Percentiles rank a stretch among this genome's conserved stretches.
Conservation (phyloP, 1,139 yeast genomes). For the Debaryomyces sp. region DNA sequence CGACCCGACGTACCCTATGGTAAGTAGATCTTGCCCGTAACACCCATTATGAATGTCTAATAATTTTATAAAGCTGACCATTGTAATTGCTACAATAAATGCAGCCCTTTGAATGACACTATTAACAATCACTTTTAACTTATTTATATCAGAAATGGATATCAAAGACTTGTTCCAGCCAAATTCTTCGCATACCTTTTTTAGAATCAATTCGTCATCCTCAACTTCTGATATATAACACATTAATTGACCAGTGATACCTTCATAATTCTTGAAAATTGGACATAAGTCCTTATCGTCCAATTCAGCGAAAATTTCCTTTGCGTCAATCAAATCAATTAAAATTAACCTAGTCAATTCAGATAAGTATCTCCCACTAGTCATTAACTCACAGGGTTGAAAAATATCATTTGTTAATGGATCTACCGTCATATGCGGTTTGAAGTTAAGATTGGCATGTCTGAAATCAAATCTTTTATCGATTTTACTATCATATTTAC, state of each 20-base stretch:
- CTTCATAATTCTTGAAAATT: constrained; percentile 30
- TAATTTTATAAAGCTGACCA: constrained; percentile 40
- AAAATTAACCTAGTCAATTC: constrained; percentile 51
- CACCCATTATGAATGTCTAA: constrained; percentile 32
- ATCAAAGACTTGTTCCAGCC: constrained; percentile 24
- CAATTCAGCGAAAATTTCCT: constrained; percentile 33
- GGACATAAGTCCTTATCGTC: constrained; percentile 3
- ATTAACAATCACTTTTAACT: constrained; percentile 29
- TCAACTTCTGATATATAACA: constrained; percentile 38
- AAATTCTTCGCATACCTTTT: constrained; percentile 24
- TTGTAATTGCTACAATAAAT: constrained; percentile 40
- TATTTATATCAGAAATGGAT: constrained; percentile 26
- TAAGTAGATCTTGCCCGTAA: constrained; percentile 16
- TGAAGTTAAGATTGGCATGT: constrained; percentile 24
- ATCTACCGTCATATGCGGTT: constrained; percentile 38
- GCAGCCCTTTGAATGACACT: constrained; percentile 43
- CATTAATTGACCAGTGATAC: constrained; percentile 43
- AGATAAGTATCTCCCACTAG: constrained; percentile 59
- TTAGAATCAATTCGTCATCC: constrained; percentile 23
- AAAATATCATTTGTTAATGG: constrained; percentile 35
- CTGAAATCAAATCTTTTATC: constrained; percentile 35
- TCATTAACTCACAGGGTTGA: constrained; percentile 58
- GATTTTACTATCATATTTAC: constrained; percentile 38
- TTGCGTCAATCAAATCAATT: constrained; percentile 31
- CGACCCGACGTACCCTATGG: constrained; percentile 49